Conservation (phyloP, 345 rosid species). For the thale cress (Arabidopsis thaliana) region DNA sequence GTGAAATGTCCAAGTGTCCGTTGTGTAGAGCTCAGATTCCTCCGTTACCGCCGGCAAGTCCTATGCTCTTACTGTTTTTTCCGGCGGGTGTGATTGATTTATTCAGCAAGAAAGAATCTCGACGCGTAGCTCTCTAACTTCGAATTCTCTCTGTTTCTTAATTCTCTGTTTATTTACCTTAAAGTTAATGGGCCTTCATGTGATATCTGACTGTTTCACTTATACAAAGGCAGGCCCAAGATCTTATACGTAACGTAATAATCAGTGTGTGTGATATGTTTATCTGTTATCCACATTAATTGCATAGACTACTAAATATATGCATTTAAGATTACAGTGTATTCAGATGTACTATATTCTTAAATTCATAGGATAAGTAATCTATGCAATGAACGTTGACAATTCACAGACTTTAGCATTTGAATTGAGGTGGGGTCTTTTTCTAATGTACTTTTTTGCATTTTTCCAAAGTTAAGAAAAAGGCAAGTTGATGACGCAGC, state of each 20-base stretch:
- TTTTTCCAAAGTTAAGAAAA: constrained; percentile 25
- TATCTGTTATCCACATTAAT: not conserved
- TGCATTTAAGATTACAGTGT: constrained; percentile 2
- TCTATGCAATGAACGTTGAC: constrained; percentile 15
- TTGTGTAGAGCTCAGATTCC: constrained; percentile 48
- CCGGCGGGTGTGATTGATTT: constrained; percentile 22
- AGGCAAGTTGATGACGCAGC: constrained; percentile 33
- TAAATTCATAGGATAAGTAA: constrained; percentile 3
- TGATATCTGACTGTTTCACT: not conserved
- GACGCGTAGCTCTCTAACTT: not conserved
- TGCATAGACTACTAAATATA: not conserved
- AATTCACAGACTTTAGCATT: not conserved
- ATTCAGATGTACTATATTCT: not conserved
- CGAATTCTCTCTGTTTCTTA: not conserved
- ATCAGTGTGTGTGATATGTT: not conserved
- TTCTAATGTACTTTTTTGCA: not conserved
- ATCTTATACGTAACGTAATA: not conserved
- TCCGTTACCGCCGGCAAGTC: constrained; percentile 23
- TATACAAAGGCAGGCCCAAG: not conserved
- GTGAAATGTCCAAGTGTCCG: constrained; percentile 47
- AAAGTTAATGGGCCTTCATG: constrained; percentile 7
- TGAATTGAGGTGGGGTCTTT: not conserved
- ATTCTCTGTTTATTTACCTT: not conserved
- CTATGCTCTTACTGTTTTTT: constrained; percentile 32
- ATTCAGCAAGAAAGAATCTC: constrained; percentile 5